phyloP scores from a whole-genome alignment of 805 yeast species.

The Cyberlindnera petersonii region DNA sequence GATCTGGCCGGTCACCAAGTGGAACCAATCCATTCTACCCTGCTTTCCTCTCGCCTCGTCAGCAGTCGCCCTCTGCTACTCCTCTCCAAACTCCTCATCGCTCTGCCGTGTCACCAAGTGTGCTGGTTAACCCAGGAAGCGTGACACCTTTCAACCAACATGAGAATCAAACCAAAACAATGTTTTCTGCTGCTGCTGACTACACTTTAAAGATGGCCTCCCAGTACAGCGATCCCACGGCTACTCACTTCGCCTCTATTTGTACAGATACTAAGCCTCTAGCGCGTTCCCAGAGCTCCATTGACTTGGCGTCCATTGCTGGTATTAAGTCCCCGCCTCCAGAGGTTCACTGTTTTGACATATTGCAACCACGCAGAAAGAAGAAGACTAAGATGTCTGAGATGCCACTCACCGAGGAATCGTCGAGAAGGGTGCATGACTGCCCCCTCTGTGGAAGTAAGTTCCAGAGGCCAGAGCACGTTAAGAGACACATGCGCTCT shows the following conservation, averaged over 20 bases:
- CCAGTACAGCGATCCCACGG: background rate
- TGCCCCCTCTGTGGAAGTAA: conserved; percentile 62
- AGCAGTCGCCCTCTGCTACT: conserved; percentile 20
- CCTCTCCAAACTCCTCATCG: conserved; percentile 25
- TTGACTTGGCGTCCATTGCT: conserved; percentile 14
- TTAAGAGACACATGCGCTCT: conserved; percentile 67
- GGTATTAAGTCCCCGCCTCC: conserved; percentile 10
- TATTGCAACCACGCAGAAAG: conserved; percentile 29
- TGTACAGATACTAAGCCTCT: conserved; percentile 5
- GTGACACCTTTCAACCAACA: background rate
- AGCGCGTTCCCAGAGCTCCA: conserved; percentile 16
- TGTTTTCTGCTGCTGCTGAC: conserved; percentile 26
- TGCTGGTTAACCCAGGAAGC: conserved; percentile 18
- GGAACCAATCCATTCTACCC: conserved; percentile 46
- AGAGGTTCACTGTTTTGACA: conserved; percentile 14
- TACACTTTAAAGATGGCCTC: conserved; percentile 28
- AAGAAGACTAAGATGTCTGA: conserved; percentile 32
- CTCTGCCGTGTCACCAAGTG: conserved; percentile 24
- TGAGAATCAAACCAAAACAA: background rate
- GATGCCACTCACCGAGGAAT: background rate
- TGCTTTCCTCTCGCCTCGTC: conserved; percentile 37
- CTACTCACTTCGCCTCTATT: background rate
- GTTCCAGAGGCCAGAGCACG: conserved; percentile 71
- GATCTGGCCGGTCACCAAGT: conserved; percentile 31
- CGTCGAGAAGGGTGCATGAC: conserved; percentile 49